Base-by-base conservation (phyloP, 352 stramenopile species). In the Phytopythium chamaehyphon region DNA sequence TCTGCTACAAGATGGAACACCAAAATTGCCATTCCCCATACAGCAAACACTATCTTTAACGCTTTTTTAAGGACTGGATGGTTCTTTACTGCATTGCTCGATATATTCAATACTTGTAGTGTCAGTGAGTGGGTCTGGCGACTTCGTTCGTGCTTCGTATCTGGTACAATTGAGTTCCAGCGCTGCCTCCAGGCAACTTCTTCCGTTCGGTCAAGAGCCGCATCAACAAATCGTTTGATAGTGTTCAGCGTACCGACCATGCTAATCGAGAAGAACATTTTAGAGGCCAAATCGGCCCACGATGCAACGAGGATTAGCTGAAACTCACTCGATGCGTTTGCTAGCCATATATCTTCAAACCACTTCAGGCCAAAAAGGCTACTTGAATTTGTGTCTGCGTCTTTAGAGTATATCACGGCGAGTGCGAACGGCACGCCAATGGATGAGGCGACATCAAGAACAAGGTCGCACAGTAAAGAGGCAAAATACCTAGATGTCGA, bases 291-390 rank as follows among this genome's bases (percentile, higher is more conserved):
- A 26, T 78, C 66, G 1, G 38, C 59, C 51, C 62, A 66, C 1
- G 65, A 75, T 6, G 24, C 45, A 7, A 77, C 68, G 16, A 74
- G 40, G n/a, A 74, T 48, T 26, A 86, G 57, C 39, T 66, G 57
- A 42, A 83, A 72, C n/a, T 83, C 69, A 43, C 64, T 76, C 24
- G 71, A 64, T 1, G 60, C 60, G 28, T 73, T 56, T 18, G 69
- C 61, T 2, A 69, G 61, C 71, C 69, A 81, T 7, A 46, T 42
- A 48, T 83, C 64, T 38, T 66, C 55, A 40, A 69, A 80, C 71
- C 71, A 86, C 36, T 71, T 71, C 5, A 40, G 14, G 9, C 39
- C n/a, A n/a, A 44, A 44, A 18, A 44, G 22, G 39, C 18, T 44
- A 11, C 15, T 18, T 2, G 6, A 18, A 6, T 24, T 22, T 10